These are phyloP conservation scores for Aspergillus neoniger DNA, from an alignment of 2,329 filamentous ascomycete genomes.

Conservation along the genomic window DNA sequence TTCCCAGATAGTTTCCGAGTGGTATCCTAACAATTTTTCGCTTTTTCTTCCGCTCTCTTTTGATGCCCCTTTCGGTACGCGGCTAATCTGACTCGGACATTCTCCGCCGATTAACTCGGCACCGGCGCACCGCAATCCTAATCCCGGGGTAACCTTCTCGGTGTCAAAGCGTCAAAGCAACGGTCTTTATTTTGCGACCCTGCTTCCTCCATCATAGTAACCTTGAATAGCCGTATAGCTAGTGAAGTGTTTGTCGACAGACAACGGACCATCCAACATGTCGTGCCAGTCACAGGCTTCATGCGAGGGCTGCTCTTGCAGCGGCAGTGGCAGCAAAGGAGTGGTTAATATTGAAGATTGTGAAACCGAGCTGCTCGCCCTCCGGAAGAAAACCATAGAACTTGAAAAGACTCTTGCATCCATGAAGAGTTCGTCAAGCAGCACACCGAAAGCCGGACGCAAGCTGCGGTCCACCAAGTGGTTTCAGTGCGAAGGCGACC, in stretches of 20 bases:
- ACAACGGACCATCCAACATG: slow-evolving; percentile 11
- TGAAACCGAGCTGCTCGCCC: slow-evolving; percentile 41
- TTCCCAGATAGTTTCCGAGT: not conserved
- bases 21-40: not conserved
- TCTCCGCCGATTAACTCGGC: slow-evolving; percentile 1
- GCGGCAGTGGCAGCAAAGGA: slow-evolving; percentile 18
- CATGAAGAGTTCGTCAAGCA: slow-evolving; percentile 24
- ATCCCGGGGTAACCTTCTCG: not conserved
- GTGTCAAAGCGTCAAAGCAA: not conserved
- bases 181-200: not conserved
- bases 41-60: not conserved
- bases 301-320: slow-evolving; percentile 40
- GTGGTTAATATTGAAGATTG: slow-evolving; percentile 45
- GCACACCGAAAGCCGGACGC: slow-evolving; percentile 16
- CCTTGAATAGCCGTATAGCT: not conserved
- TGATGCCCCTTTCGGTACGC: not conserved
- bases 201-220: not conserved
- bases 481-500: slow-evolving; percentile 48
- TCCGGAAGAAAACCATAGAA: slow-evolving; percentile 42
- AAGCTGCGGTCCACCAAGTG: slow-evolving; percentile 47
- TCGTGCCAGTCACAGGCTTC: slow-evolving; percentile 26
- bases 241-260: not conserved
- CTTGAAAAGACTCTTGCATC: slow-evolving; percentile 37
- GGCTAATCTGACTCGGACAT: slow-evolving; percentile 7
- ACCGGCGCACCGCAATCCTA: not conserved